These are phyloP conservation scores for Phytophthora rubi DNA, from an alignment of 352 stramenopile species.

Conservation along the genomic window DNA sequence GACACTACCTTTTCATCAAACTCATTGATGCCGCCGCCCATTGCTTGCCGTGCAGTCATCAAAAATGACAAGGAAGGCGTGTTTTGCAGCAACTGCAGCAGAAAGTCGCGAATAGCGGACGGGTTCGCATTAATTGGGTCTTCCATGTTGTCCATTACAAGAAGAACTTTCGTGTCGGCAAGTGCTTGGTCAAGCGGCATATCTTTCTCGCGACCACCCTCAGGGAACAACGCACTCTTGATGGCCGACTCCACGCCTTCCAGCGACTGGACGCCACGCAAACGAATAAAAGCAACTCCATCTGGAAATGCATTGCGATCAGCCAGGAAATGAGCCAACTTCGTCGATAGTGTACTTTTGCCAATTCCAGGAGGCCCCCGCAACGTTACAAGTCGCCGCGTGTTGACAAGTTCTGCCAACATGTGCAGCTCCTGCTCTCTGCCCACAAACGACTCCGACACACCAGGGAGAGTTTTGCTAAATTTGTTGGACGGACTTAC, in stretches of 20 bases:
- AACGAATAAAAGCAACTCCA: slow-evolving; percentile 75
- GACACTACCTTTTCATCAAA: slow-evolving; percentile 87
- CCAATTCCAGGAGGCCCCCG: slow-evolving; percentile 78
- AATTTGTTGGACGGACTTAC: slow-evolving; percentile 77
- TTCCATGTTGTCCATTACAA: slow-evolving; percentile 88
- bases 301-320: slow-evolving; percentile 78
- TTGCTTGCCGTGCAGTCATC: slow-evolving; percentile 76
- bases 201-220: slow-evolving; percentile 70
- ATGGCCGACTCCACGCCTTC: slow-evolving; percentile 81
- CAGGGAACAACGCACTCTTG: slow-evolving; percentile 67
- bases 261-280: slow-evolving; percentile 70
- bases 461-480: slow-evolving; percentile 64
- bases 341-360: slow-evolving; percentile 80
- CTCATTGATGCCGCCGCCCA: slow-evolving; percentile 69
- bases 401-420: slow-evolving; percentile 62
- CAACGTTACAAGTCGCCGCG: slow-evolving; percentile 72
- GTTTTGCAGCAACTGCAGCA: slow-evolving; percentile 71
- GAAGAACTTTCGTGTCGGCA: slow-evolving; percentile 59
- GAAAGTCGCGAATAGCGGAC: slow-evolving; percentile 58
- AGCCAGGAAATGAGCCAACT: slow-evolving; percentile 73
- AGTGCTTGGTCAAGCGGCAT: slow-evolving; percentile 65
- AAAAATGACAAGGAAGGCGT: slow-evolving; percentile 67
- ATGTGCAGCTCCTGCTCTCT: slow-evolving; percentile 79
- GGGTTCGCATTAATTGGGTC: slow-evolving; percentile 78
- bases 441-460: slow-evolving; percentile 77